Evolutionary conservation across 805 yeast species (phyloP).

Genomic region (Suhomyces canberraensis): DNA sequence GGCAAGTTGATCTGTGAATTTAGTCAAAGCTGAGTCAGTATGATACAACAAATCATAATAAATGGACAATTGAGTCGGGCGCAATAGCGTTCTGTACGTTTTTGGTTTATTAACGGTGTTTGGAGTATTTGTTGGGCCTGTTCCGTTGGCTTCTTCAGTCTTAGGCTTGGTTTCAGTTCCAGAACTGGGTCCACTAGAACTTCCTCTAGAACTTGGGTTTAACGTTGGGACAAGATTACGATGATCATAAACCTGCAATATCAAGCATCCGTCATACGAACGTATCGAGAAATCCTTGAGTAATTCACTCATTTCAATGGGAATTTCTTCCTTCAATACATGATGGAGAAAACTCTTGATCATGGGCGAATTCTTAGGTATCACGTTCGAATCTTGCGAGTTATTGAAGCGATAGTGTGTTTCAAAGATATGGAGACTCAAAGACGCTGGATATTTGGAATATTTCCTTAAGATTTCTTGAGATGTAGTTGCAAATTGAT

Average conservation of each 20-base stretch:
- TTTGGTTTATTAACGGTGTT: slow-evolving; percentile 46
- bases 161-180: neutral
- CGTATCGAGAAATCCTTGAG: slow-evolving; percentile 81
- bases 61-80: slow-evolving; percentile 76
- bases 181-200: neutral
- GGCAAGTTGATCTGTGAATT: slow-evolving; percentile 76
- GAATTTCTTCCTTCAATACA: slow-evolving; percentile 78
- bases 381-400: slow-evolving; percentile 71
- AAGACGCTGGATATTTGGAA: slow-evolving; percentile 71
- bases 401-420: slow-evolving; percentile 90
- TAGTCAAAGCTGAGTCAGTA: slow-evolving; percentile 69
- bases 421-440: slow-evolving; percentile 87
- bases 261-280: slow-evolving; percentile 86
- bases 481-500: slow-evolving; percentile 65
- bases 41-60: slow-evolving; percentile 84
- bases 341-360: slow-evolving; percentile 76
- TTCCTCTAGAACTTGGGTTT: slow-evolving; percentile 1
- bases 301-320: slow-evolving; percentile 86
- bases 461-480: slow-evolving; percentile 75
- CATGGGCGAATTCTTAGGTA: slow-evolving; percentile 75
- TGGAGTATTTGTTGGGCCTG: neutral
- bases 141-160: neutral
- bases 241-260: slow-evolving; percentile 85
- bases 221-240: slow-evolving; percentile 42
- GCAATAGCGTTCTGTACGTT: slow-evolving; percentile 70